These are phyloP conservation scores for Ogataea hybrid DNA, from an alignment of 1,139 yeast species.

Conservation along the genomic window DNA sequence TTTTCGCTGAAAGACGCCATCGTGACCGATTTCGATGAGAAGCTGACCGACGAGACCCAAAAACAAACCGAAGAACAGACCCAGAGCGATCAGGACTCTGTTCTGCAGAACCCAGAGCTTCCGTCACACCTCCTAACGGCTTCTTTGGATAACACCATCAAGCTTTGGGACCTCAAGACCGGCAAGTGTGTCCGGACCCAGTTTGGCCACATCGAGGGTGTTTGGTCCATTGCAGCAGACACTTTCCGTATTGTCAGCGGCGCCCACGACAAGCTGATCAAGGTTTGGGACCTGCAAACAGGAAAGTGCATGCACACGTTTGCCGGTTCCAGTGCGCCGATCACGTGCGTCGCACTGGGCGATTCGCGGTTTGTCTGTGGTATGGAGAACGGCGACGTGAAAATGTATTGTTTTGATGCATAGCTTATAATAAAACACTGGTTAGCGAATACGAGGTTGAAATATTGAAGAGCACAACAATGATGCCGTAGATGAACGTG, in stretches of 20 bases:
- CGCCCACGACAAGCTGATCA: constrained; percentile 85
- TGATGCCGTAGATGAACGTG: constrained; percentile 77
- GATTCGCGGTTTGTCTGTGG: constrained; percentile 91
- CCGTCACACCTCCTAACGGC: constrained; percentile 88
- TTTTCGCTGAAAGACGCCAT: constrained; percentile 59
- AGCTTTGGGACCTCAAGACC: constrained; percentile 84
- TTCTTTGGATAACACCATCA: constrained; percentile 89
- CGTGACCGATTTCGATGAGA: constrained; percentile 40
- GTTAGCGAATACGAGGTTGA: constrained; percentile 61
- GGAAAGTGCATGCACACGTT: constrained; percentile 94
- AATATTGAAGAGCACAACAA: constrained; percentile 64
- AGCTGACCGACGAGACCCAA: constrained; percentile 25
- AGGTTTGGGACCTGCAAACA: constrained; percentile 93
- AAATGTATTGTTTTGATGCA: constrained; percentile 72
- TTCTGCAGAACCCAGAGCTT: constrained; percentile 33
- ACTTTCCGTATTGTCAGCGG: constrained; percentile 92
- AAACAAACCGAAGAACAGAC: constrained; percentile 11
- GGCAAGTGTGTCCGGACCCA: constrained; percentile 91
- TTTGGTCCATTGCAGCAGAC: constrained; percentile 95
- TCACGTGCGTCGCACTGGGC: constrained; percentile 84
- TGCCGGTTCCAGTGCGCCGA: constrained; percentile 70
- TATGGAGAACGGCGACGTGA: constrained; percentile 80
- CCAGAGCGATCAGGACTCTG: constrained; percentile 10
- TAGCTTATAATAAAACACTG: constrained; percentile 31
- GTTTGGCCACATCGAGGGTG: constrained; percentile 97